Conservation (phyloP, 169 alveolate genomes). For the Eimeria necatrix region DNA sequence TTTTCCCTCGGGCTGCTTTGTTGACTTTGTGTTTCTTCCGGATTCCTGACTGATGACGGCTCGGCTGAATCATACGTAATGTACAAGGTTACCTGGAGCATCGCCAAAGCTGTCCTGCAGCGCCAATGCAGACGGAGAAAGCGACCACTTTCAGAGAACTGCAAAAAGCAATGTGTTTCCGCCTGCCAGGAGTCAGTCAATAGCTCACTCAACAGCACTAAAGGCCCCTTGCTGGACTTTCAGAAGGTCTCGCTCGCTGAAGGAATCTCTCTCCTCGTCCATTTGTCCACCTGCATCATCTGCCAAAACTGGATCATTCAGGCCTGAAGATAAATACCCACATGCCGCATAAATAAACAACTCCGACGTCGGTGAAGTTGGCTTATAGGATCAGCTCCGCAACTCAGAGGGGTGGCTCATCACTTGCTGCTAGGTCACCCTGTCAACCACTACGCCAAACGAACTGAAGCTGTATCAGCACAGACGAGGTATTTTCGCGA, state of each 20-base stretch:
- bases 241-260: slow-evolving; percentile 58
- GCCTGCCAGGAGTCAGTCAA: not conserved
- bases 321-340: slow-evolving; percentile 20
- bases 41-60: slow-evolving; percentile 13
- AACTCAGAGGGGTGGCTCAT: too few species aligned
- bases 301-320: slow-evolving; percentile 59
- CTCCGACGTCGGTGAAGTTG: too few species aligned
- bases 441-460: too few species aligned
- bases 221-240: slow-evolving; percentile 74
- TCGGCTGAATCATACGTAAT: slow-evolving; percentile 75
- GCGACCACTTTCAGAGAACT: too few species aligned
- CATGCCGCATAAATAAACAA: too few species aligned
- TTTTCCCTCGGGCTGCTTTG: slow-evolving; percentile 35
- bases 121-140: too few species aligned
- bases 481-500: too few species aligned
- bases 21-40: slow-evolving; percentile 11
- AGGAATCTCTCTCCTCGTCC: slow-evolving; percentile 56
- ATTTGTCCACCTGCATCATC: slow-evolving; percentile 67
- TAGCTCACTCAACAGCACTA: slow-evolving; percentile 72
- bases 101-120: slow-evolving; percentile 66
- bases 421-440: too few species aligned
- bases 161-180: too few species aligned
- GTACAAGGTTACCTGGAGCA: slow-evolving; percentile 73
- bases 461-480: too few species aligned
- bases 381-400: too few species aligned